These are phyloP conservation scores for Pseudogymnoascus sp. DNA, from an alignment of 2,329 filamentous ascomycete species.

Conservation along the genomic window DNA sequence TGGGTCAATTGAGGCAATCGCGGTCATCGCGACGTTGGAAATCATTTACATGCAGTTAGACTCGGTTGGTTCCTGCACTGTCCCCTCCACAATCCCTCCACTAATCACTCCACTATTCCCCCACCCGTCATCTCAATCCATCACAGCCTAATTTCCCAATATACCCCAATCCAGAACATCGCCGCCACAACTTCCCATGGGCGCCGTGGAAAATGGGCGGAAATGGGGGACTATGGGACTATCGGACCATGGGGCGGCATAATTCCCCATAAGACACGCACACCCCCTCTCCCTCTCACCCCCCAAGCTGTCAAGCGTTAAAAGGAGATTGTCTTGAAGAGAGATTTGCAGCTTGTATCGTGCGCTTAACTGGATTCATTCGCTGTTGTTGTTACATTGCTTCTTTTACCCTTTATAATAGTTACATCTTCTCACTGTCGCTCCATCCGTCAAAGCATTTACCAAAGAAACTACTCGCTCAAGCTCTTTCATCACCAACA, in stretches of 20 bases:
- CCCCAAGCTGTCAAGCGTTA: background rate
- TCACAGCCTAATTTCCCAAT: constrained; percentile 5
- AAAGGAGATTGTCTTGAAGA: background rate
- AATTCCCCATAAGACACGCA: background rate
- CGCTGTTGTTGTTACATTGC: background rate
- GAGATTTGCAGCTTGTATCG: constrained; percentile 3
- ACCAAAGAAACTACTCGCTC: background rate
- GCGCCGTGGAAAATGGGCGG: background rate
- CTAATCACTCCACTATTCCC: background rate
- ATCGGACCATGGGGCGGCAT: background rate
- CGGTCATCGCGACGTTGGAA: background rate
- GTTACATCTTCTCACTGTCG: background rate
- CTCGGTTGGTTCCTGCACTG: background rate
- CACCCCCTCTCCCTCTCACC: background rate
- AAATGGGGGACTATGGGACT: background rate
- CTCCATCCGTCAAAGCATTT: background rate
- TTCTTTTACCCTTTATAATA: background rate
- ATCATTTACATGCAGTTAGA: background rate
- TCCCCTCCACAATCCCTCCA: background rate
- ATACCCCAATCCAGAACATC: constrained; percentile 4
- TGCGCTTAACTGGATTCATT: background rate
- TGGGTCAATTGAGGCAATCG: background rate
- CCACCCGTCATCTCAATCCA: background rate
- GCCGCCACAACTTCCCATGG: background rate
- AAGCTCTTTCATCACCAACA: background rate